Evolutionary conservation across 163 green algal genomes (phyloP), one percentile per base, ranked within the genome.

Genomic region (Scenedesmus sp.): DNA sequence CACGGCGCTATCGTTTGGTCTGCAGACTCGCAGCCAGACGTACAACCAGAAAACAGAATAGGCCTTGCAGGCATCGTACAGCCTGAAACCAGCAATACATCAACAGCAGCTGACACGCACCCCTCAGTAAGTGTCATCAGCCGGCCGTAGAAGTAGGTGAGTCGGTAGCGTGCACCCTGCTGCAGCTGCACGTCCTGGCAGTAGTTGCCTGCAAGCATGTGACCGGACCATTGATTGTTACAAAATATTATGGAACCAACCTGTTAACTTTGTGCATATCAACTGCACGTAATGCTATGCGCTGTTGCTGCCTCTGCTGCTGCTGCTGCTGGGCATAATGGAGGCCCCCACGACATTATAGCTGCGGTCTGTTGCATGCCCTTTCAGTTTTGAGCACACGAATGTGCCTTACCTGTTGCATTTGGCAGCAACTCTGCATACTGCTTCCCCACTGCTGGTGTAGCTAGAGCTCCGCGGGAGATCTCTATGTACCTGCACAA

Each of bases 361-460:
- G n/a, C n/a, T n/a, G n/a, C n/a, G n/a, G n/a, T n/a, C n/a, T n/a
- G n/a, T n/a, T n/a, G n/a, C n/a, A n/a, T n/a, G n/a, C n/a, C n/a
- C n/a, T n/a, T n/a, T n/a, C n/a, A n/a, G n/a, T n/a, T n/a, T n/a
- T n/a, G n/a, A 18, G 46, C 46, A 56, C 10, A 10, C 20, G 61
- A 30, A n/a, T n/a, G n/a, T 40, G 42, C 18, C 59, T 42, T 35
- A 90, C 86, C 86, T 61, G 87, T 91, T 26, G 16, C 79, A 30
- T 91, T 91, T 42, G 87, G 87, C 43, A 91, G 87, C 76, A 91
- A 78, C 78, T 91, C 87, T 1, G 26, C 87, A 10, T 91, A 83
- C 78, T 91, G 87, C 72, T 87, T 87, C 37, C 78, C 78, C 40
- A 84, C 73, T 30, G 70, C 33, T 9, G 87, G 87, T 37, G 53